Base-by-base conservation (phyloP, 1,284 basidiomycete species). In the Earliella scabrosa region DNA sequence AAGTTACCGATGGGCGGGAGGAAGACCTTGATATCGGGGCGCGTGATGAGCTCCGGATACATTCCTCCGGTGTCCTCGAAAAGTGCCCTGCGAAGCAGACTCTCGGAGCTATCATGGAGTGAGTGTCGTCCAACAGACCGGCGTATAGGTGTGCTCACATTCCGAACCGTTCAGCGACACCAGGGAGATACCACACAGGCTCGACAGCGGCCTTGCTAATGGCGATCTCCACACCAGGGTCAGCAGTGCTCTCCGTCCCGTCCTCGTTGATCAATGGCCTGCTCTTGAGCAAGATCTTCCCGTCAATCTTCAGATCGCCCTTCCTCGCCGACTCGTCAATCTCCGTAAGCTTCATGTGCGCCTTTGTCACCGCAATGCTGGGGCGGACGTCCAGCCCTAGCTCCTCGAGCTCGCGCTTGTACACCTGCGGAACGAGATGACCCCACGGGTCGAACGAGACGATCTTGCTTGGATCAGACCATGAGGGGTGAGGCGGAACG, bases 21-120 rank as follows among this genome's bases (percentile, higher is more conserved):
- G 82, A 98, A 98, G 23, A 95, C 83, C 71, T 97, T 96, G 77
- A 98, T 90, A 70, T 97, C 95, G 1, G 93, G 95, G 14, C 96
- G 87, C 10, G 96, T 98, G 65, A 98, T 88, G 45, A 98, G 84
- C 67, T 98, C 96, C 2, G 95, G 95, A 72, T 97, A 97, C 90
- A 96, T 96, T 67, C 95, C 95, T 65, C 95, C 95, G 0, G 91
- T 93, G 64, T 98, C 95, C 71, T 98, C 96, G 65, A 98, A 98
- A 29, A 98, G 79, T 0, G 93, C 91, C 20, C 96, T 82, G 31
- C 96, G 87, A 9, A 98, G 82, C 1, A 93, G 75, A 10, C 80
- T 84, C 73, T 98, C 97, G 0, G 92, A 90, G 47, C 90, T 92
- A 72, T 47, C 35, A 4, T 59, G 18, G 18, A 13, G 8, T 23